Conservation (phyloP, 352 stramenopile genomes). For the Phytophthora constricta region DNA sequence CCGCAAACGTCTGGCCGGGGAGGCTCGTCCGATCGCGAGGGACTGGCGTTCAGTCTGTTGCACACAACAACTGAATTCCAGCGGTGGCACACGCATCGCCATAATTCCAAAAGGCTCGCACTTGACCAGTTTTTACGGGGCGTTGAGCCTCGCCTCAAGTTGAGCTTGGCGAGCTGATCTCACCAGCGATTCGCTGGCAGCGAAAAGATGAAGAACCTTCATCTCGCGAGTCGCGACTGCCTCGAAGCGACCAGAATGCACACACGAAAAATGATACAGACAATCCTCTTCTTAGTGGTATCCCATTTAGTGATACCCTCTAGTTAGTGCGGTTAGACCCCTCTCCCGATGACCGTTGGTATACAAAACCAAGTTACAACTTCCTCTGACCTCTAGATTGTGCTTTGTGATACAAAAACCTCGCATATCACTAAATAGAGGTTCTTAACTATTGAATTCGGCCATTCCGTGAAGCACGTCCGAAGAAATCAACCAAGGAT, state of each 20-base stretch:
- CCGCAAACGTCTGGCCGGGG: not conserved
- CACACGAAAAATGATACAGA: not conserved
- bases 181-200: not conserved
- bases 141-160: constrained; percentile 8
- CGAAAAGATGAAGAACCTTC: not conserved
- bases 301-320: no score
- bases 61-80: constrained; percentile 4
- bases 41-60: constrained; percentile 22
- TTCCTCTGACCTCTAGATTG: no score
- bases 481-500: no score
- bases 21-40: constrained; percentile 17
- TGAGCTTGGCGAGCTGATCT: constrained; percentile 5
- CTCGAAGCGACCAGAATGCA: constrained; percentile 5
- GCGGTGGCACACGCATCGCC: not conserved
- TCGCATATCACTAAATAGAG: no score
- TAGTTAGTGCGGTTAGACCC: no score
- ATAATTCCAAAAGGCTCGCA: not conserved
- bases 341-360: no score
- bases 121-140: constrained; percentile 20
- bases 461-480: no score
- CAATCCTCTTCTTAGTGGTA: no score
- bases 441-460: no score
- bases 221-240: constrained; percentile 19
- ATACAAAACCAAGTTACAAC: no score
- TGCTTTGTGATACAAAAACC: no score